Evolutionary conservation across 352 stramenopile species (phyloP), one percentile per base, ranked within the genome.

Genomic region (Phytophthora sp.): DNA sequence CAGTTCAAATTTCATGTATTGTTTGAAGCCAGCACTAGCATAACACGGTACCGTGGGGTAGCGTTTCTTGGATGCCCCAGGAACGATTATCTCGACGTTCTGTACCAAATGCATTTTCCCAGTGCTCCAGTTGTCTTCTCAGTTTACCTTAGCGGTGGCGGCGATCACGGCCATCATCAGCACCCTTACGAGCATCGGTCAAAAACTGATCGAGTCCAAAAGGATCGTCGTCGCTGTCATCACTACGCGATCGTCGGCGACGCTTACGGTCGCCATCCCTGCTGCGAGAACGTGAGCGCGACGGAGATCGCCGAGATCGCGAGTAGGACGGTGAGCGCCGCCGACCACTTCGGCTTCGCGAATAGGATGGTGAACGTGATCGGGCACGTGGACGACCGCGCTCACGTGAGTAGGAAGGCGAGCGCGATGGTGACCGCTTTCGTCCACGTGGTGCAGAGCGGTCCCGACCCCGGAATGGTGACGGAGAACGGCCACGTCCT

Each of bases 131-230:
- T n/a, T n/a, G 17, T 17, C 31, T 31, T 21, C 32, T 13, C 13
- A 26, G 23, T 15, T 66, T 15, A 43, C 45, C 35, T 71, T 68
- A 82, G 37, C 64, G 76, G 11, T 67, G 73, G 38, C 62, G 62
- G 55, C 74, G 69, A 38, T 69, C 65, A 38, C 59, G 61, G 26
- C n/a, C 54, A 24, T 76, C 60, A 18, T 70, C 63, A 20, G 46
- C 41, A 18, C 69, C 69, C 50, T 81, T 86, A 23, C 87, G 79
- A 9, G 87, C 87, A 30, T 95, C 84, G 11, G 82, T 84, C 21
- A 95, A 65, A 54, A 95, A 95, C 60, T 92, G 79, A 52, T 95
- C 89, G 24, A 96, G 62, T 15, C 86, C 87, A 30, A 94, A 97
- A 30, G 89, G 89, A 39, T 97, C 89, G 49, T 91, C 76, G 21